Evolutionary conservation across 805 yeast species (phyloP).

Genomic region (Barnettozyma vustinii): DNA sequence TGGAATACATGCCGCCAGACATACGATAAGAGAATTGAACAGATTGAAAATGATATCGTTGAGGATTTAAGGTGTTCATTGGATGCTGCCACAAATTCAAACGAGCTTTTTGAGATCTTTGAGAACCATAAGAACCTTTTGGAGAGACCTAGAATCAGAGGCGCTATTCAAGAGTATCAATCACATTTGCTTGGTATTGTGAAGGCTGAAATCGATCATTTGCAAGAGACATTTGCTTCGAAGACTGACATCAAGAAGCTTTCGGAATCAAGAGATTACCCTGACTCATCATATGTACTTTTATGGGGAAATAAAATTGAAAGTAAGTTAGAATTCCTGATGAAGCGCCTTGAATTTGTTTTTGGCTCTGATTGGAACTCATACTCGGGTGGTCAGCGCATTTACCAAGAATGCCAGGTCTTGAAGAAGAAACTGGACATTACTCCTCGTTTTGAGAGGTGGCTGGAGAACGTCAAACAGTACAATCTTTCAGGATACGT

Average conservation of each 20-base stretch:
- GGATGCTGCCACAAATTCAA: constrained; percentile 34
- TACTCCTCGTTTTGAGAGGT: constrained; percentile 35
- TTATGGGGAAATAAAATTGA: constrained; percentile 51
- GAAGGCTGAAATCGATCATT: constrained; percentile 38
- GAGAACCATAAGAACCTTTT: constrained; percentile 44
- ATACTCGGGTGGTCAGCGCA: constrained; percentile 61
- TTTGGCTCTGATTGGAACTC: constrained; percentile 58
- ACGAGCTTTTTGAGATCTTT: constrained; percentile 48
- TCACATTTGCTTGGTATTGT: constrained; percentile 42
- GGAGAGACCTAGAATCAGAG: constrained; percentile 47
- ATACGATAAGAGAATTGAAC: constrained; percentile 38
- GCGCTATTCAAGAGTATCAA: constrained; percentile 58
- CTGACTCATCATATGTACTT: constrained; percentile 41
- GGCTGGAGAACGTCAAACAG: constrained; percentile 37
- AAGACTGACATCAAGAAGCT: constrained; percentile 33
- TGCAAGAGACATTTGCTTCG: constrained; percentile 36
- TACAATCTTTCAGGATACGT: constrained; percentile 30
- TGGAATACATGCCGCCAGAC: constrained; percentile 39
- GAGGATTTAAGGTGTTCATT: constrained; percentile 34
- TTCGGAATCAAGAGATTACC: constrained; percentile 40
- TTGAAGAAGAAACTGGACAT: constrained; percentile 45
- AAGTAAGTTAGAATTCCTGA: constrained; percentile 36
- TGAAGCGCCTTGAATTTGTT: constrained; percentile 41
- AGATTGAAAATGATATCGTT: constrained; percentile 43
- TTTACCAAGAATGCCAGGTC: constrained; percentile 43